Base-by-base conservation (phyloP, 108 stramenopile genomes). In the Cylindrotheca closterium region DNA sequence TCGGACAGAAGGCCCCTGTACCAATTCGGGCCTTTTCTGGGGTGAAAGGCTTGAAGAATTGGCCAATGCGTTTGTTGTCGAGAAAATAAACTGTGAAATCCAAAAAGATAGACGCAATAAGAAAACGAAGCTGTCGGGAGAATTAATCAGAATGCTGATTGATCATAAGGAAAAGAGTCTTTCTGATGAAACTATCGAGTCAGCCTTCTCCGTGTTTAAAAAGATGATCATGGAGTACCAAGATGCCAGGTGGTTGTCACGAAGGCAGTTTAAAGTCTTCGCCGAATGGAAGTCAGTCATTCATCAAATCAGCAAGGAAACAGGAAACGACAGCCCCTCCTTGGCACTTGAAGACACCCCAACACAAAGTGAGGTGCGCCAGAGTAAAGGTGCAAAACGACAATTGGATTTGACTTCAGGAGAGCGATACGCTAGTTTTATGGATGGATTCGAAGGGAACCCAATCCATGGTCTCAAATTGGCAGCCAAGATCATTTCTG, bases 371-470 rank as follows among this genome's bases (percentile, higher is more conserved):
- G 65, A 37, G 53, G 71, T 60, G 33, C 67, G 27, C 47, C 67
- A n/a, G n/a, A n/a, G n/a, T n/a, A n/a, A n/a, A n/a, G 25, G 5
- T 27, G 3, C 54, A 21, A 55, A 19, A 10, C 1, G 2, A 46
- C 45, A 46, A 46, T 15, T 12, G 45, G 45, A 12, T n/a, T 1
- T 25, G 54, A 10, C 21, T 29, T 27, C 4, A 25, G 8, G 3
- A 50, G 30, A 23, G 45, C n/a, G n/a, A n/a, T n/a, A n/a, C n/a
- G n/a, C n/a, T n/a, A n/a, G n/a, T n/a, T n/a, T n/a, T n/a, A n/a
- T n/a, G n/a, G n/a, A n/a, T n/a, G n/a, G n/a, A n/a, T 87, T 84
- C 55, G 62, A 80, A 51, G 68, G 84, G 47, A 55, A 77, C 68
- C 66, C 78, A 15, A 30, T 70, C 10, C 66, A 47, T 55, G 79